Conservation (phyloP, 208 protist genomes). For the Crithidia brevicula region DNA sequence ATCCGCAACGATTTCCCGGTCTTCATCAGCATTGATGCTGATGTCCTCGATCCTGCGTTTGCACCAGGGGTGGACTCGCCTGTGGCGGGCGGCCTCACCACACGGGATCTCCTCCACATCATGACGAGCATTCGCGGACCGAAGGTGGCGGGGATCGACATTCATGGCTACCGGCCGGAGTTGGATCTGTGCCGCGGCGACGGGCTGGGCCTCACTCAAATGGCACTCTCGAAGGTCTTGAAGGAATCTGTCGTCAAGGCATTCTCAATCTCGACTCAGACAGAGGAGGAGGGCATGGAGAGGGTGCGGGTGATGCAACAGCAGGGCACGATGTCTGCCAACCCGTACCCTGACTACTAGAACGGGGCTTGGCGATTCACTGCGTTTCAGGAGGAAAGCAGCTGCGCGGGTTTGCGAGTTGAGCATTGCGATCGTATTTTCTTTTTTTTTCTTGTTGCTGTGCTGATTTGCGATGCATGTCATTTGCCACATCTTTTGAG, state of each 20-base stretch:
- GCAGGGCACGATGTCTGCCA: constrained; percentile 77
- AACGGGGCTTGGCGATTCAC: too few species aligned
- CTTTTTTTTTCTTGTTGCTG: constrained; percentile 1
- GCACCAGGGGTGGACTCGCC: constrained; percentile 66
- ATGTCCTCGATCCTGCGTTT: constrained; percentile 79
- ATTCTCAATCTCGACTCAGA: constrained; percentile 81
- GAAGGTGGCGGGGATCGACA: constrained; percentile 79
- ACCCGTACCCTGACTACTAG: constrained; percentile 84
- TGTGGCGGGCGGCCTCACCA: constrained; percentile 71
- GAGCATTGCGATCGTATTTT: too few species aligned
- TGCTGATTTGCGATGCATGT: too few species aligned
- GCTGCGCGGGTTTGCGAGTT: too few species aligned
- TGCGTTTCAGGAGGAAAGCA: too few species aligned
- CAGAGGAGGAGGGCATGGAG: constrained; percentile 79
- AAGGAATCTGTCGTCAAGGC: constrained; percentile 78
- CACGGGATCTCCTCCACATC: constrained; percentile 81
- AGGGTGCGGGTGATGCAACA: constrained; percentile 84
- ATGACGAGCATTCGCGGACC: constrained; percentile 76
- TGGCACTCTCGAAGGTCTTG: constrained; percentile 77
- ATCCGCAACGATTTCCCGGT: constrained; percentile 88
- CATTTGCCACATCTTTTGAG: too few species aligned
- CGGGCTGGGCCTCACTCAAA: constrained; percentile 72
- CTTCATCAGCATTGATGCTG: constrained; percentile 81
- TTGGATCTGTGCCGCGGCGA: constrained; percentile 68
- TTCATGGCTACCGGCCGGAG: constrained; percentile 70